These are phyloP conservation scores for Pholiota adiposa DNA, from an alignment of 1,284 basidiomycete species.

Conservation along the genomic window DNA sequence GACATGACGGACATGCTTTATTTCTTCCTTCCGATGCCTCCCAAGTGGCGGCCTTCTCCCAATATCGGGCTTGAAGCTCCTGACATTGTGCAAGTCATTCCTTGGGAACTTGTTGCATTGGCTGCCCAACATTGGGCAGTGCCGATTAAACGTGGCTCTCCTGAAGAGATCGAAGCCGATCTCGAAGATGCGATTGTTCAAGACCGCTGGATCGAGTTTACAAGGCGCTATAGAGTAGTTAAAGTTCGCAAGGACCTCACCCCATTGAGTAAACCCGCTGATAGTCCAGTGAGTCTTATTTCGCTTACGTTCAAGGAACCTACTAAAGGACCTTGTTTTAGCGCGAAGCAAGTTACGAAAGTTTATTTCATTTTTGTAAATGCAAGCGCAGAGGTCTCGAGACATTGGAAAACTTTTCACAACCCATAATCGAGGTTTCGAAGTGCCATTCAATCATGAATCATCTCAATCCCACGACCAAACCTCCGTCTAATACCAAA, in stretches of 20 bases:
- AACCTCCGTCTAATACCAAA: conserved; percentile 38
- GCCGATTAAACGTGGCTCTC: conserved; percentile 48
- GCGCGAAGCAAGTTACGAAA: conserved; percentile 62
- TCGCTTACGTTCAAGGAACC: background rate
- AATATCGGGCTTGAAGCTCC: conserved; percentile 34
- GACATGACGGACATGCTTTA: conserved; percentile 57
- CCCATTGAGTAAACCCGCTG: conserved; percentile 69
- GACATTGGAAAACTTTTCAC: conserved; percentile 61
- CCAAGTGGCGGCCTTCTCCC: conserved; percentile 36
- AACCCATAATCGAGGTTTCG: conserved; percentile 74
- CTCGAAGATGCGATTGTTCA: conserved; percentile 69
- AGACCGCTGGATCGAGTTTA: conserved; percentile 78
- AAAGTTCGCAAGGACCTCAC: conserved; percentile 65
- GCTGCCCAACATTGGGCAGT: conserved; percentile 55
- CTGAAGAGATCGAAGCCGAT: conserved; percentile 46
- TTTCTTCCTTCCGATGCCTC: conserved; percentile 63
- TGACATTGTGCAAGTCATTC: conserved; percentile 52
- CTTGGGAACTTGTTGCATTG: conserved; percentile 64
- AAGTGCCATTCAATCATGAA: conserved; percentile 55
- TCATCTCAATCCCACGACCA: conserved; percentile 54
- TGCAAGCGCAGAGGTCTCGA: conserved; percentile 61
- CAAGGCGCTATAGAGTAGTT: conserved; percentile 63
- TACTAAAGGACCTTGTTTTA: conserved; percentile 31
- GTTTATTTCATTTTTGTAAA: conserved; percentile 67
- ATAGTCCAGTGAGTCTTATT: conserved; percentile 59